These are phyloP conservation scores for Kazachstania kunashirensis DNA, from an alignment of 805 yeast species.

Conservation along the genomic window DNA sequence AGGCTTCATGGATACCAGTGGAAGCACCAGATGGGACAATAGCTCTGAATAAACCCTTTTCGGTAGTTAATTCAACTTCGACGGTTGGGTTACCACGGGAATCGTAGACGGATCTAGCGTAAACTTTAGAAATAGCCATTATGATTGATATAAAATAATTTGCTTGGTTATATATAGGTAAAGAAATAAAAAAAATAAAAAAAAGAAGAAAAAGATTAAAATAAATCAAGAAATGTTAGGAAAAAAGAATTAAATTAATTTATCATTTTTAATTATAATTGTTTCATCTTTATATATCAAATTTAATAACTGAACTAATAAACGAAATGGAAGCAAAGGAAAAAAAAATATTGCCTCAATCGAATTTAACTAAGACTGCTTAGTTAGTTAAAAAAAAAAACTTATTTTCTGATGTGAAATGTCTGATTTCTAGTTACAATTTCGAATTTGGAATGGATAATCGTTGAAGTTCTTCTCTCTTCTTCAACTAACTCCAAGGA, in stretches of 20 bases:
- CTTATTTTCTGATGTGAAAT: too few relatives aligned
- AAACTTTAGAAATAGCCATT: constrained; percentile 82
- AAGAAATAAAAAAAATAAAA: constrained; percentile 1
- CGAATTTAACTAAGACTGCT: too few relatives aligned
- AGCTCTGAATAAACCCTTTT: constrained; percentile 87
- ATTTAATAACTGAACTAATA: neutral
- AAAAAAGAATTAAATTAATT: neutral
- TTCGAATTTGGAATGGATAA: too few relatives aligned
- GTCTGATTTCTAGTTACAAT: too few relatives aligned
- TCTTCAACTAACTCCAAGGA: too few relatives aligned
- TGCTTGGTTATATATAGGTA: constrained; percentile 14
- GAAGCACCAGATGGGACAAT: constrained; percentile 99
- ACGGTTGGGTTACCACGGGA: constrained; percentile 99
- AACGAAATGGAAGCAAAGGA: too few relatives aligned
- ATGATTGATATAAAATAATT: constrained; percentile 11
- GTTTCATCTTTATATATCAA: neutral
- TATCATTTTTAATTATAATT: neutral
- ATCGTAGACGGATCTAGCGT: constrained; percentile 96
- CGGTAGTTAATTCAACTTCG: constrained; percentile 93
- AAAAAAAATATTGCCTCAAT: neutral
- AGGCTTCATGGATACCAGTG: constrained; percentile 97
- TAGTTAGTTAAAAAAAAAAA: too few relatives aligned
- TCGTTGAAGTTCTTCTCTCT: too few relatives aligned
- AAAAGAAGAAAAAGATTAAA: constrained; percentile 2
- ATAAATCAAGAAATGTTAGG: neutral